Conservation (phyloP, 768 basidiomycete genomes). For the Tulasnella sp. region DNA sequence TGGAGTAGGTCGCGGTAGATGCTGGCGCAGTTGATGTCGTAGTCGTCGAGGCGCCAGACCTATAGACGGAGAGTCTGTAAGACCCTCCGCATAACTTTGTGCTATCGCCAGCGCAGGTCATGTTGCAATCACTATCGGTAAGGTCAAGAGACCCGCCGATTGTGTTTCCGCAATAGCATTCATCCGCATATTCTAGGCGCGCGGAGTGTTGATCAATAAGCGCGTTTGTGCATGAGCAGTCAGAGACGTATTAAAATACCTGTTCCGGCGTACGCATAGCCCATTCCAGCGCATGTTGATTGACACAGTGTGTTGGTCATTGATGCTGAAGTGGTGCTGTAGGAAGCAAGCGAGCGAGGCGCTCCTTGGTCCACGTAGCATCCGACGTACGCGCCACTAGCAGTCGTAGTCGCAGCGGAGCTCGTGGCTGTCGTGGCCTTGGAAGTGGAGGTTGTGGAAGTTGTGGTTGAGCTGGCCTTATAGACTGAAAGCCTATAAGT, state of each 20-base stretch:
- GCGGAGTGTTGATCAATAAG: no score
- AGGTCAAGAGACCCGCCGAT: not conserved
- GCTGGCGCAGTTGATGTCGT: not conserved
- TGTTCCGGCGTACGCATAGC: not conserved
- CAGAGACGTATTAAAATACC: no score
- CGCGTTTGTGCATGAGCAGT: no score
- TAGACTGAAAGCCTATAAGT: not conserved
- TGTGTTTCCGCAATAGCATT: not conserved
- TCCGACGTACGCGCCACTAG: not conserved
- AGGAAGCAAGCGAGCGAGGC: not conserved
- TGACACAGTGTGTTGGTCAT: not conserved
- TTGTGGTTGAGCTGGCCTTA: not conserved
- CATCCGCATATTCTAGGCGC: not conserved
- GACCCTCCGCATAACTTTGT: not conserved
- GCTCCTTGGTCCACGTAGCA: not conserved
- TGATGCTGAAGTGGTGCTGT: not conserved
- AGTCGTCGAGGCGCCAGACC: no score
- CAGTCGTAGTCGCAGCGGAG: not conserved
- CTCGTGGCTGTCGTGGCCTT: not conserved
- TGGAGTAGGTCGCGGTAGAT: slow-evolving; percentile 8
- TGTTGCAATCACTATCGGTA: not conserved
- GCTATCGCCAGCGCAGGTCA: not conserved
- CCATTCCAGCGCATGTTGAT: not conserved
- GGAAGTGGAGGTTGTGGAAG: not conserved
- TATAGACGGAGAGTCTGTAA: not conserved